Base-by-base conservation (phyloP, 768 basidiomycete species). In the Strobilomyces dryophilus region DNA sequence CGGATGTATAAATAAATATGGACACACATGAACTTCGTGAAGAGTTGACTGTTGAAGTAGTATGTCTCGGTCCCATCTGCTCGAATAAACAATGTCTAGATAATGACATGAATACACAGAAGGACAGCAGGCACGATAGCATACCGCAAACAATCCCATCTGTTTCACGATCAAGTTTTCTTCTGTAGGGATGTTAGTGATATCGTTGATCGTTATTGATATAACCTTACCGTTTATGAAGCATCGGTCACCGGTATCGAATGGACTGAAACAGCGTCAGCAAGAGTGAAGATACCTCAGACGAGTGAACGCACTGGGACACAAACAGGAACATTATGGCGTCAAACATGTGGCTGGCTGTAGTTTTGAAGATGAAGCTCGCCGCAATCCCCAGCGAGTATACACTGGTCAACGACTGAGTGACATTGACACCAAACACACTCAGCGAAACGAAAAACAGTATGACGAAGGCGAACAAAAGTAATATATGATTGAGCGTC, bases 291-390 rank as follows among this genome's bases (percentile, higher is more conserved):
- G 44, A 31, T n/a, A n/a, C 43, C 32, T 27, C 12, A 34, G 39
- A 34, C n/a, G 11, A 41, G 41, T 41, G n/a, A 26, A 73, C 87
- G 58, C 56, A 89, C 87, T 92, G 89, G 3, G 87, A 85, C 37
- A 90, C 87, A 64, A 90, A 90, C 57, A 89, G 67, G 66, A 92
- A 87, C 78, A 89, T 85, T 61, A 90, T 84, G 26, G 87, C 78
- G 67, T 90, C 88, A 61, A 92, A 92, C 17, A 84, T 84, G 49
- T 71, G 77, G 55, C 83, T 82, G 20, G 88, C 85, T 5, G 88
- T 70, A 57, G 75, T 80, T 73, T 88, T 89, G 76, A 92, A 92
- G 58, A 92, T 77, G 61, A 92, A 92, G 65, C 87, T 89, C 10
- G 81, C 81, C 6, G 84, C 89, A 53, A 92, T 80, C 12, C 74